Conservation (phyloP, 192 early-diverging fungal genomes). For the Podila epigama region DNA sequence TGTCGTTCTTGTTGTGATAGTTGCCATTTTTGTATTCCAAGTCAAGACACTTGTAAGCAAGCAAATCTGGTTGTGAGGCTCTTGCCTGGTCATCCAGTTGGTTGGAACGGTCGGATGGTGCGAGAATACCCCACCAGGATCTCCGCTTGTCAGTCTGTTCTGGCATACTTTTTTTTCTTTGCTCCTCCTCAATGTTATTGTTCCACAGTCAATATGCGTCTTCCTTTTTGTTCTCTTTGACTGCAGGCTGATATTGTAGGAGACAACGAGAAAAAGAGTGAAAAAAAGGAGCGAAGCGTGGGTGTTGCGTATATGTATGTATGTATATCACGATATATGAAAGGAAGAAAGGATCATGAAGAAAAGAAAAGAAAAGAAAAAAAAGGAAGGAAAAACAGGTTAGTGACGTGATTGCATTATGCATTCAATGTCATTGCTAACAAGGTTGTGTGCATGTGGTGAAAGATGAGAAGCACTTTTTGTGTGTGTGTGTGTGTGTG, state of each 20-base stretch:
- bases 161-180: constrained; percentile 13
- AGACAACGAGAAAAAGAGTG: too few species aligned
- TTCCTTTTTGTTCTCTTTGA: too few species aligned
- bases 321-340: too few species aligned
- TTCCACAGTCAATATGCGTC: not conserved
- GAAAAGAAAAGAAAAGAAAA: not conserved
- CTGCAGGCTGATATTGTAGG: too few species aligned
- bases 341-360: not conserved
- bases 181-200: not conserved
- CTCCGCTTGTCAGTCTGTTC: constrained; percentile 44
- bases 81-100: not conserved
- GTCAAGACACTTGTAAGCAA: constrained; percentile 7
- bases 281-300: too few species aligned
- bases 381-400: not conserved
- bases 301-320: too few species aligned
- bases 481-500: too few species aligned
- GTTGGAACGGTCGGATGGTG: constrained; percentile 2
- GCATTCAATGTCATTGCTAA: too few species aligned
- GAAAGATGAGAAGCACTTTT: too few species aligned
- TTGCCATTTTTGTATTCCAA: constrained; percentile 8
- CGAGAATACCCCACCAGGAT: constrained; percentile 45
- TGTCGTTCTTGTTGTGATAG: constrained; percentile 7
- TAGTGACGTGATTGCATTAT: too few species aligned
- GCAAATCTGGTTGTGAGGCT: constrained; percentile 21
- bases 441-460: too few species aligned